Conservation (phyloP, 2,329 filamentous ascomycete genomes). For the Penicillium sp. region DNA sequence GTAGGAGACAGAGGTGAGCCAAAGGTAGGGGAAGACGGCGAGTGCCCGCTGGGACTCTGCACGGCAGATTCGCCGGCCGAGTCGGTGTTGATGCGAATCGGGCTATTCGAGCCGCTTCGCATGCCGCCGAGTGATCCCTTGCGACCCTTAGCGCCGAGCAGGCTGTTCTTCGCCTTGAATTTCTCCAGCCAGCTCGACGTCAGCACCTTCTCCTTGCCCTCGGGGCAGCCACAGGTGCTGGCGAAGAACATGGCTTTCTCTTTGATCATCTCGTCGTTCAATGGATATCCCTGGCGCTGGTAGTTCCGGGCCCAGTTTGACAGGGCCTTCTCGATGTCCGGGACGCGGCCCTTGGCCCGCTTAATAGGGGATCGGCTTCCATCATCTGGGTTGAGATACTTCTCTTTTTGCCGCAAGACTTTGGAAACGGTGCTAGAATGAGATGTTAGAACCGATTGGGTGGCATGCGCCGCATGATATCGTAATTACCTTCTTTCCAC, state of each 20-base stretch:
- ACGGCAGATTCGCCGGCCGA: constrained; percentile 56
- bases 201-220: constrained; percentile 67
- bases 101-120: constrained; percentile 66
- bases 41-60: constrained; percentile 65
- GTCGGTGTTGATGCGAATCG: constrained; percentile 55
- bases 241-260: constrained; percentile 83
- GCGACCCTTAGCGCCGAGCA: constrained; percentile 54
- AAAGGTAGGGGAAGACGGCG: constrained; percentile 69
- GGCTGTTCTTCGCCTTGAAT: constrained; percentile 85
- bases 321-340: constrained; percentile 88
- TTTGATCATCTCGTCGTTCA: constrained; percentile 77
- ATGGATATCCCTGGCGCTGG: constrained; percentile 68
- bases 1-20: constrained; percentile 67
- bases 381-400: constrained; percentile 81
- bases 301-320: constrained; percentile 83
- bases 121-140: constrained; percentile 47
- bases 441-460: constrained; percentile 18
- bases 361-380: constrained; percentile 76
- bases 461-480: constrained; percentile 5
- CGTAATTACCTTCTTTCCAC: constrained; percentile 84
- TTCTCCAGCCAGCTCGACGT: constrained; percentile 84
- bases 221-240: constrained; percentile 66
- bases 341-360: constrained; percentile 76
- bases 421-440: constrained; percentile 88
- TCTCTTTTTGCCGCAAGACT: constrained; percentile 89